Conservation (phyloP, 225 moss, liverwort and hornwort genomes). For the Pseudoscleropodium purum region DNA sequence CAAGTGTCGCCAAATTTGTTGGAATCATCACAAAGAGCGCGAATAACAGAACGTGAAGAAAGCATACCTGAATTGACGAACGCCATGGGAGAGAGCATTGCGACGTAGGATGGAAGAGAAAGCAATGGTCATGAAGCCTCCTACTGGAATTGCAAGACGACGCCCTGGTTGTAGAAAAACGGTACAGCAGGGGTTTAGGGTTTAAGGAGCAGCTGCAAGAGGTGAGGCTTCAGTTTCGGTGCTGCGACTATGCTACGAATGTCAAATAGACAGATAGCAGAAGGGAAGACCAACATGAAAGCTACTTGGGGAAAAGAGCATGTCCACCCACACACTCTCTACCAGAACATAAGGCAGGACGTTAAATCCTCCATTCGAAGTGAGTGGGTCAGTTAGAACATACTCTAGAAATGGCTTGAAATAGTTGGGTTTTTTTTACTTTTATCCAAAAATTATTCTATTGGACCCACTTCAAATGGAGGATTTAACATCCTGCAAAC, state of each 20-base stretch:
- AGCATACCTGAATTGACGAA: slow-evolving; percentile 65
- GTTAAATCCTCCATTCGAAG: no score
- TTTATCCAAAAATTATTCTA: no score
- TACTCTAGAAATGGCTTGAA: no score
- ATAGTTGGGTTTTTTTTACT: no score
- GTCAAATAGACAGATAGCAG: no score
- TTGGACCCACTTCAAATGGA: no score
- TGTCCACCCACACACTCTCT: not conserved
- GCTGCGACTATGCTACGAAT: no score
- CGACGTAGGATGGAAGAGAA: slow-evolving; percentile 22
- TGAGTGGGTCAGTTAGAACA: no score
- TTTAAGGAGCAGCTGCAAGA: not conserved
- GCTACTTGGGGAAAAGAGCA: not conserved
- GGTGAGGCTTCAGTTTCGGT: not conserved
- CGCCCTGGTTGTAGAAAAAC: not conserved
- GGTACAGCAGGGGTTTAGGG: not conserved
- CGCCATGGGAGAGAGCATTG: slow-evolving; percentile 61
- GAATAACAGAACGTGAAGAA: not conserved
- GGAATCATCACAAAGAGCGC: not conserved
- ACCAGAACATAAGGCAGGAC: not conserved
- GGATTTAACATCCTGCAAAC: no score
- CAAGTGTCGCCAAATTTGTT: not conserved
- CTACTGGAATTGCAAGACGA: not conserved
- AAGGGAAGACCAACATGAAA: not conserved
- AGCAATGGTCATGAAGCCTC: slow-evolving; percentile 15